Evolutionary conservation across 2,329 filamentous ascomycete genomes (phyloP).

Genomic region (Sclerotinia minor): DNA sequence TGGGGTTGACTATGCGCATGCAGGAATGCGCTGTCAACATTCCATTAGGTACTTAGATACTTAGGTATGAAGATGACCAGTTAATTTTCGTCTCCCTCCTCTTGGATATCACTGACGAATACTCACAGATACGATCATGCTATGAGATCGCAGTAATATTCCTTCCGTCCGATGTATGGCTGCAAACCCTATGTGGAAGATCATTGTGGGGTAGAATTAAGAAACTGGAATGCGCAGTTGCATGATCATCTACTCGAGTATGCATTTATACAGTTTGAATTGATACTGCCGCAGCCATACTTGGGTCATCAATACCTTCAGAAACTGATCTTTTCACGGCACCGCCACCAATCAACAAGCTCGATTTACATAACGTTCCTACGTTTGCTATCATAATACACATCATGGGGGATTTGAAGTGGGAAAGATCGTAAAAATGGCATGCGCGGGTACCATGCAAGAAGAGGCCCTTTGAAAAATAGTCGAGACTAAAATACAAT

Average conservation of each 20-base stretch:
- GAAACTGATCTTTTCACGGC: not conserved
- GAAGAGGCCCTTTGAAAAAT: not conserved
- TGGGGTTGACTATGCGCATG: constrained; percentile 33
- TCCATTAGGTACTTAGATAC: constrained; percentile 28
- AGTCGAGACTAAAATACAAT: not conserved
- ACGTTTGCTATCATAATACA: not conserved
- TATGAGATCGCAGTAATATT: constrained; percentile 15
- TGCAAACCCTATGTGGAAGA: constrained; percentile 19
- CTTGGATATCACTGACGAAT: constrained; percentile 31
- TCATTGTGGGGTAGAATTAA: constrained; percentile 19
- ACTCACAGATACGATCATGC: constrained; percentile 28
- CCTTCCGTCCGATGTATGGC: constrained; percentile 19
- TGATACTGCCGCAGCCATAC: not conserved
- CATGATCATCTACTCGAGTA: constrained; percentile 9
- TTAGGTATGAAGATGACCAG: constrained; percentile 27
- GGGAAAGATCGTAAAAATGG: not conserved
- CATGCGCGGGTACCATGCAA: too few species aligned
- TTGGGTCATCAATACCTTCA: not conserved
- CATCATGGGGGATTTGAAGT: not conserved
- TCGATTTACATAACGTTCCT: not conserved
- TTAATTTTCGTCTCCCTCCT: constrained; percentile 25
- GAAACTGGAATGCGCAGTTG: constrained; percentile 6
- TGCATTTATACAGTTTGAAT: constrained; percentile 6
- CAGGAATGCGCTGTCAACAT: constrained; percentile 38
- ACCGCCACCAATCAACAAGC: not conserved